These are phyloP conservation scores for Spinacia oleracea DNA, from an alignment of 179 eudicot species.

Conservation along the genomic window DNA sequence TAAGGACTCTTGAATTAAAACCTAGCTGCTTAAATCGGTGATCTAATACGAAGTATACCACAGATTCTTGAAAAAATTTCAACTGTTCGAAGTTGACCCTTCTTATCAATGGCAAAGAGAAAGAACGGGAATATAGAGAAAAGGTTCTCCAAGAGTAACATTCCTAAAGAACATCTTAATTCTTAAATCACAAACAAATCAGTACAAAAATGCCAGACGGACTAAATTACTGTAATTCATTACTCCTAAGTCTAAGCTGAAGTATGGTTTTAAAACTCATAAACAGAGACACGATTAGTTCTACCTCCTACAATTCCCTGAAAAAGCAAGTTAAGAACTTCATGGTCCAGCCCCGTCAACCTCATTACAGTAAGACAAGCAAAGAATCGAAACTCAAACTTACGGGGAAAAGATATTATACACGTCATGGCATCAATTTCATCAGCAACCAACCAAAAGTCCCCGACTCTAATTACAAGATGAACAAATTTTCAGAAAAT, in stretches of 20 bases:
- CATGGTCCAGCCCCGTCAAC: neutral
- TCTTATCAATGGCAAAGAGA: neutral
- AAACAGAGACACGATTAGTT: neutral
- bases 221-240: neutral
- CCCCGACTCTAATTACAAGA: neutral
- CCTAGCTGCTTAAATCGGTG: neutral
- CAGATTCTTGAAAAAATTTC: neutral
- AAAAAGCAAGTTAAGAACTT: neutral
- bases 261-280: neutral
- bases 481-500: neutral
- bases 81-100: neutral
- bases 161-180: neutral
- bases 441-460: neutral
- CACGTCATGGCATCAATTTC: neutral
- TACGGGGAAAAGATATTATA: neutral
- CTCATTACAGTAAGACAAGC: neutral
- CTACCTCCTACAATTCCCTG: neutral
- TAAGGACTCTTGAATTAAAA: neutral
- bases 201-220: neutral
- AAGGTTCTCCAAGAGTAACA: neutral
- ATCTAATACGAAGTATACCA: neutral
- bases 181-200: neutral
- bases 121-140: neutral
- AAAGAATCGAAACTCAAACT: neutral
- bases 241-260: neutral